A percentile compares a stretch with the other conserved stretches of the same genome.
Conservation (phyloP, 2,329 filamentous ascomycete genomes). For the Exophiala mesophila region DNA sequence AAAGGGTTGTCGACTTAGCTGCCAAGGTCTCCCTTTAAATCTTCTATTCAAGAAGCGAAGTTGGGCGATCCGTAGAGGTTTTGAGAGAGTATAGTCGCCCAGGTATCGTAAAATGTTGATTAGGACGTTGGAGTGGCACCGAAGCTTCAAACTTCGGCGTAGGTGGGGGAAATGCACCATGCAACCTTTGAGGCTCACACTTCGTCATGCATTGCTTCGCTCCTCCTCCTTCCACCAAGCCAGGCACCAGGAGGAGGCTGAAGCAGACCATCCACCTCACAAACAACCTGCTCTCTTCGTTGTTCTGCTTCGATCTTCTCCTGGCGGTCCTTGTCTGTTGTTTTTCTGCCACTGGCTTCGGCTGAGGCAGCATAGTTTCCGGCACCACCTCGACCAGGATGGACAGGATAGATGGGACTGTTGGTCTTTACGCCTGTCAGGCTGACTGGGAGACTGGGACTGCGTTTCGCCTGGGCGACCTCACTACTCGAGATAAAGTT, state of each 20-base stretch:
- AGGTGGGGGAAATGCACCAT: too few species aligned
- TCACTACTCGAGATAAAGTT: conserved; percentile 18
- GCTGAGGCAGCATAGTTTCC: conserved; percentile 48
- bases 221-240: conserved; percentile 20
- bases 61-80: too few species aligned
- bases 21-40: too few species aligned
- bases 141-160: too few species aligned
- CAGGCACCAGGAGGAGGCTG: conserved; percentile 24
- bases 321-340: conserved; percentile 13
- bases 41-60: too few species aligned
- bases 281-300: conserved; percentile 20
- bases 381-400: conserved; percentile 55
- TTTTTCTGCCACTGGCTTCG: conserved; percentile 10
- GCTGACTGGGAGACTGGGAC: conserved; percentile 14
- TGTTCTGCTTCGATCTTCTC: conserved; percentile 19
- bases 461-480: conserved; percentile 12
- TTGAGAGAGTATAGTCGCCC: too few species aligned
- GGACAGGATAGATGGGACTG: conserved; percentile 17
- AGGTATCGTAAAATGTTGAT: too few species aligned
- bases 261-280: conserved; percentile 20
- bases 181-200: conserved; percentile 13
- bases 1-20: too few species aligned
- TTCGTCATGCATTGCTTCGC: conserved; percentile 10
- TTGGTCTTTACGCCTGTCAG: conserved; percentile 6
- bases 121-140: too few species aligned